Evolutionary conservation across 2,329 filamentous ascomycete species (phyloP).

Genomic region (Zasmidium angulare): DNA sequence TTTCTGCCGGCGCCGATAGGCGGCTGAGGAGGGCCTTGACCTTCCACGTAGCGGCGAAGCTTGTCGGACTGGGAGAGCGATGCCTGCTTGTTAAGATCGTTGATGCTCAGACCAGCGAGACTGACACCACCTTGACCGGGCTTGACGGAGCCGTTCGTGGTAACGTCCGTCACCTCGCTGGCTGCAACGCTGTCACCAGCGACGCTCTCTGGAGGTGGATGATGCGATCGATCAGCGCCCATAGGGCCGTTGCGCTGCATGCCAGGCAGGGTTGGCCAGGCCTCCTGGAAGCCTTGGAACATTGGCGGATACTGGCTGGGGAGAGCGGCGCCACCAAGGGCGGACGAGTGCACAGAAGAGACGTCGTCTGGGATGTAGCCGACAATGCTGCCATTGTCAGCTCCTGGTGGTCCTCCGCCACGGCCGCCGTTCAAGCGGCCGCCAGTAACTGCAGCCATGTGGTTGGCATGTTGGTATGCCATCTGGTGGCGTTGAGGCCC

Average conservation of each 20-base stretch:
- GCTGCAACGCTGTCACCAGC: constrained; percentile 91
- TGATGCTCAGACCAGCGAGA: constrained; percentile 76
- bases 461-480: constrained; percentile 68
- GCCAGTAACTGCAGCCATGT: constrained; percentile 53
- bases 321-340: constrained; percentile 69
- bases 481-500: constrained; percentile 83
- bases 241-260: constrained; percentile 65
- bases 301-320: constrained; percentile 85
- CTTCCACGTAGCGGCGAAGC: constrained; percentile 89
- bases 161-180: constrained; percentile 84
- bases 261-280: constrained; percentile 77
- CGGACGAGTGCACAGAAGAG: constrained; percentile 91
- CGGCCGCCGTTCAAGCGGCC: constrained; percentile 51
- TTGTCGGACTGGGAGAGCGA: constrained; percentile 83
- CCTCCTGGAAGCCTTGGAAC: constrained; percentile 91
- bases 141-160: constrained; percentile 60
- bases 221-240: constrained; percentile 26
- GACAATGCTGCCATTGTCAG: constrained; percentile 82
- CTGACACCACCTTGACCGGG: constrained; percentile 77
- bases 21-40: constrained; percentile 56
- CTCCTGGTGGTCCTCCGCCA: constrained; percentile 51
- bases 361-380: constrained; percentile 97
- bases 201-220: constrained; percentile 57
- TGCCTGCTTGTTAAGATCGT: constrained; percentile 68
- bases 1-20: constrained; percentile 56